Evolutionary conservation across 1,284 basidiomycete genomes (phyloP).

Genomic region (Trametes versicolor): DNA sequence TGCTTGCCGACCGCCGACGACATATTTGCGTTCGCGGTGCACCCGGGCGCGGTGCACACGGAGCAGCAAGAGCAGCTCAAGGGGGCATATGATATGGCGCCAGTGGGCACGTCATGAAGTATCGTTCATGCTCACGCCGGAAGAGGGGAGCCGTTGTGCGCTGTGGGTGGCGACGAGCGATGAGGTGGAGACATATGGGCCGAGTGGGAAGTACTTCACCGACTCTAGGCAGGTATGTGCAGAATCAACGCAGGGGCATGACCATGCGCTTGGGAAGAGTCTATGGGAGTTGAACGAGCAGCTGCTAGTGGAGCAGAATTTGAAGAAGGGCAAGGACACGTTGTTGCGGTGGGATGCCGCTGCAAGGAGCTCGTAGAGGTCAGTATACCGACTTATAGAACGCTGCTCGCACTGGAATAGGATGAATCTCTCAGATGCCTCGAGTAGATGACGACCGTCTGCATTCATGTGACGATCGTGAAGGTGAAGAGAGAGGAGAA

Average conservation of each 20-base stretch:
- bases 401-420: too few species aligned
- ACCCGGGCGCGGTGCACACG: constrained; percentile 54
- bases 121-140: constrained; percentile 49
- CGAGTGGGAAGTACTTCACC: constrained; percentile 50
- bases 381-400: too few species aligned
- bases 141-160: constrained; percentile 48
- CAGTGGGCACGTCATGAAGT: constrained; percentile 49
- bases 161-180: constrained; percentile 48
- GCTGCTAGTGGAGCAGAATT: constrained; percentile 47
- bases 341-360: constrained; percentile 39
- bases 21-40: constrained; percentile 49
- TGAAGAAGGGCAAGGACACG: constrained; percentile 47
- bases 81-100: constrained; percentile 48
- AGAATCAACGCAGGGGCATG: constrained; percentile 47
- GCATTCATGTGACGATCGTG: too few species aligned
- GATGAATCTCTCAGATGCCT: too few species aligned
- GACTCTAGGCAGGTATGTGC: constrained; percentile 47
- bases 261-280: constrained; percentile 48
- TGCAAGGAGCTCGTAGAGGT: background rate
- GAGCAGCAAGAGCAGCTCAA: constrained; percentile 55
- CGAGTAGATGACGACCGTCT: too few species aligned
- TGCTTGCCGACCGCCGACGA: too few species aligned
- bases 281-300: constrained; percentile 50
- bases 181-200: constrained; percentile 48
- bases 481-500: too few species aligned